phyloP scores from a whole-genome alignment of 352 stramenopile species.

The Pythium scleroteichum region DNA sequence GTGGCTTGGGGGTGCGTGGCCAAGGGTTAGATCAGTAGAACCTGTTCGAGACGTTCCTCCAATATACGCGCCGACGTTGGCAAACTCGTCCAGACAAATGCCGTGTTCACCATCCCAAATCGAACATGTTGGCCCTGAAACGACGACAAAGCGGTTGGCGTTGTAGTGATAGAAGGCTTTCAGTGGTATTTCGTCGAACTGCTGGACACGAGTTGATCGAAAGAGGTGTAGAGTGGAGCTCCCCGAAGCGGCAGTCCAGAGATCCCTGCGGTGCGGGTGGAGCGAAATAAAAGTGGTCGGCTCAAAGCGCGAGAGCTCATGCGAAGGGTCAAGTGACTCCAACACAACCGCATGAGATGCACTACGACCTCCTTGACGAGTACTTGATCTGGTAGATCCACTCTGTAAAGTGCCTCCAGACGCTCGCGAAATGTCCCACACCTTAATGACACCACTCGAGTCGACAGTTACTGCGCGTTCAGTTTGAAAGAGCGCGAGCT shows the following conservation, averaged over 20 bases:
- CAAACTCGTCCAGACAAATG: constrained; percentile 56
- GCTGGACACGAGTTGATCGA: constrained; percentile 55
- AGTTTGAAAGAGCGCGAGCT: constrained; percentile 70
- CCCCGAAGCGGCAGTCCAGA: constrained; percentile 54
- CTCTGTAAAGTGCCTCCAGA: constrained; percentile 20
- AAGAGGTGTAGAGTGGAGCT: constrained; percentile 60
- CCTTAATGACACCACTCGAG: constrained; percentile 68
- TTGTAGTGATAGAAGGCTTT: constrained; percentile 73
- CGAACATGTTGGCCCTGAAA: constrained; percentile 59
- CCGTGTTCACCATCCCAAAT: constrained; percentile 73
- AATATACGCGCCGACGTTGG: constrained; percentile 35
- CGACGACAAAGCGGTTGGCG: constrained; percentile 67
- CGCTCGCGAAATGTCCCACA: constrained; percentile 79
- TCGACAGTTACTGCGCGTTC: constrained; percentile 84
- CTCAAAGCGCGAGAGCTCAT: constrained; percentile 56
- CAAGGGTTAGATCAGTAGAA: background rate
- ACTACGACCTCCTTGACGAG: constrained; percentile 9
- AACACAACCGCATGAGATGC: constrained; percentile 61
- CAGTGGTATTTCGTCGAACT: constrained; percentile 70
- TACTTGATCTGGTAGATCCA: background rate
- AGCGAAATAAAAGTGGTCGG: constrained; percentile 60
- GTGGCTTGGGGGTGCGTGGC: constrained; percentile 1
- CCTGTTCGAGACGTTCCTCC: background rate
- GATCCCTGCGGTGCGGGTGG: constrained; percentile 52
- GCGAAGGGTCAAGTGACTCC: constrained; percentile 60